These are phyloP conservation scores for Cladosporium sphaerospermum DNA, from an alignment of 2,329 filamentous ascomycete genomes.

Conservation along the genomic window DNA sequence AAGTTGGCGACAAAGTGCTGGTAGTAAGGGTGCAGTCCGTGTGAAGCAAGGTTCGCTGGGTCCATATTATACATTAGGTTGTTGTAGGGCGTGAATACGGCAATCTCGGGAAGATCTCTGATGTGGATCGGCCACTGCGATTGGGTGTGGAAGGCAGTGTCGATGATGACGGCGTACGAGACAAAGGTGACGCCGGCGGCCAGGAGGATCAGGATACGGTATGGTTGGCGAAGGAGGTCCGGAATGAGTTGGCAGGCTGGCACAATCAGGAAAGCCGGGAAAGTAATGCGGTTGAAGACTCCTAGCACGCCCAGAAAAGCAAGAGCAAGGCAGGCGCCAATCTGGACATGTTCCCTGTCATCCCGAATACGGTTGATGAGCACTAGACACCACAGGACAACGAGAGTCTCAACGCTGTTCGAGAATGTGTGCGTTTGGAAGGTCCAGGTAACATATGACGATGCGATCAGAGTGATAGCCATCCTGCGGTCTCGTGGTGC, in stretches of 20 bases:
- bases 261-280: slow-evolving; percentile 84
- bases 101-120: slow-evolving; percentile 53
- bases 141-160: slow-evolving; percentile 38
- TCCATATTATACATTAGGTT: slow-evolving; percentile 46
- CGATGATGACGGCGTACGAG: slow-evolving; percentile 52
- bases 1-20: slow-evolving; percentile 48
- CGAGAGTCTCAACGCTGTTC: slow-evolving; percentile 89
- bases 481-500: slow-evolving; percentile 64
- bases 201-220: slow-evolving; percentile 50
- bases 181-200: slow-evolving; percentile 70
- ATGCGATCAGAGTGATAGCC: slow-evolving; percentile 79
- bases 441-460: slow-evolving; percentile 97
- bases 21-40: slow-evolving; percentile 49
- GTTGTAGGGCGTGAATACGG: slow-evolving; percentile 43
- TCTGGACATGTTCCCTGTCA: slow-evolving; percentile 69
- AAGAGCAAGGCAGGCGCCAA: slow-evolving; percentile 69
- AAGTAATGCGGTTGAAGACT: slow-evolving; percentile 94
- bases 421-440: slow-evolving; percentile 98
- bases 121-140: slow-evolving; percentile 62
- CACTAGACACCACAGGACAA: slow-evolving; percentile 89
- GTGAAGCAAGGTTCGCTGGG: slow-evolving; percentile 44
- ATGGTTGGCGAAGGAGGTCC: slow-evolving; percentile 68
- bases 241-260: slow-evolving; percentile 78
- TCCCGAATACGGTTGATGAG: slow-evolving; percentile 80
- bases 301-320: slow-evolving; percentile 79